Conservation (phyloP, 257 asterid genomes). For the Capsicum chinense region DNA sequence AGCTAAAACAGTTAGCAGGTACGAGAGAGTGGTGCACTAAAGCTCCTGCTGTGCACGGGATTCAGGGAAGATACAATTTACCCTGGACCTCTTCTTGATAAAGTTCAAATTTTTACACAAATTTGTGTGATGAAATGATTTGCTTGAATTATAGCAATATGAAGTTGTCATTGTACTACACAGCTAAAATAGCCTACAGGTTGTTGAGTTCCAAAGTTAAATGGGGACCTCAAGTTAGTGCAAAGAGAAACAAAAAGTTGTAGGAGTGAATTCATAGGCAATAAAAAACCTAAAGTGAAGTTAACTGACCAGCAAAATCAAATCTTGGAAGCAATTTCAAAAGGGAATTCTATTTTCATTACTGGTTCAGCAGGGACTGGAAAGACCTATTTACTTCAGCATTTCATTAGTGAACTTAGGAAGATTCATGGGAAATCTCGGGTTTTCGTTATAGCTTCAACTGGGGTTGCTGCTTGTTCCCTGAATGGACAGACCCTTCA, state of each 20-base stretch:
- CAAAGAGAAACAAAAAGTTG: slow-evolving; percentile 33
- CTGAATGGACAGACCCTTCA: slow-evolving; percentile 64
- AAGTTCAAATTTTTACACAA: neutral
- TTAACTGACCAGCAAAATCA: slow-evolving; percentile 69
- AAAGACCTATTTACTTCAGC: slow-evolving; percentile 60
- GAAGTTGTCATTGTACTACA: slow-evolving; percentile 45
- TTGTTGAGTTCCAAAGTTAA: slow-evolving; percentile 49
- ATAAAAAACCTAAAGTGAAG: slow-evolving; percentile 39
- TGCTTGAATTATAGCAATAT: slow-evolving; percentile 27
- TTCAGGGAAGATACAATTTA: neutral
- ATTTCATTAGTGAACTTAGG: slow-evolving; percentile 50
- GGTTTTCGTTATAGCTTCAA: slow-evolving; percentile 76
- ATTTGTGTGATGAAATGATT: neutral
- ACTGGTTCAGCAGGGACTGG: slow-evolving; percentile 91
- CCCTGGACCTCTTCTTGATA: neutral
- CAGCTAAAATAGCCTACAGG: slow-evolving; percentile 45
- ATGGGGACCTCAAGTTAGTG: slow-evolving; percentile 20
- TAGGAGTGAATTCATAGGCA: slow-evolving; percentile 31
- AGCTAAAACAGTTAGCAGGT: slow-evolving; percentile 33
- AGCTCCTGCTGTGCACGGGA: no score
- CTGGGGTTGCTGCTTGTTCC: slow-evolving; percentile 73
- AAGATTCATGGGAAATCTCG: slow-evolving; percentile 52
- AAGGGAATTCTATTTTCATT: slow-evolving; percentile 63
- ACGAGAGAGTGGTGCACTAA: no score
- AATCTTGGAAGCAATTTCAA: slow-evolving; percentile 56